Base-by-base conservation (phyloP, 2,329 filamentous ascomycete species). In the Colletotrichum chrysophilum region DNA sequence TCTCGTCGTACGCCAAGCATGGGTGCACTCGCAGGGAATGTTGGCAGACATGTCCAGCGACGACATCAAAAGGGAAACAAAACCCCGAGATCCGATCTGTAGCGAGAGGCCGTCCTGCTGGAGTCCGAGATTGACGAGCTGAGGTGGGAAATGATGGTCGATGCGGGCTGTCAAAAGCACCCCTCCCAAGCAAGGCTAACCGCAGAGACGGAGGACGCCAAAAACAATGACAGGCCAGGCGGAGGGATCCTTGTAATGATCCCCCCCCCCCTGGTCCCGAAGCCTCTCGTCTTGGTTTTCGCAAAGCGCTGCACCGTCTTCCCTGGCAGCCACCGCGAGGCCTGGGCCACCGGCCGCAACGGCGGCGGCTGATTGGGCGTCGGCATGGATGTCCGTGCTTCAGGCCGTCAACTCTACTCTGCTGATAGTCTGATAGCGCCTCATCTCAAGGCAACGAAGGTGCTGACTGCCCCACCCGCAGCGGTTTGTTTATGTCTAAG, bases 401-500 rank as follows among this genome's bases (percentile, higher is more conserved):
- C 34, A 34, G 48, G 16, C 18, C 26, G 52, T 28, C 43, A 74
- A 70, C 56, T 72, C 14, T 38, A 38, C 36, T 38, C 36, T 8
- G 36, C 36, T 18, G 36, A 38, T 38, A 38, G 36, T 38, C 16
- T 71, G 36, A 36, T 66, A 61, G 72, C 24, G 66, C 56, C 43
- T 36, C n/a, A 34, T 28, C 32, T 14, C 58, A 26, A 56, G 55
- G 55, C 24, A 58, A 58, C 24, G 24, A 65, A 56, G 67, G 62
- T 61, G 28, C 61, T 71, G 60, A 64, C 56, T 36, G 55, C 65
- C 74, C 74, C 70, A 75, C 70, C 70, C 18, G n/a, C 21, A 32
- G 58, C 58, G 70, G 70, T 75, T 76, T 76, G 74, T 76, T 76
- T 76, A 75, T 70, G 74, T 76, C 74, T 66, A 56, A 76, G 74